phyloP scores from a whole-genome alignment of 345 rosid genomes.

The Acer yangbiense region DNA sequence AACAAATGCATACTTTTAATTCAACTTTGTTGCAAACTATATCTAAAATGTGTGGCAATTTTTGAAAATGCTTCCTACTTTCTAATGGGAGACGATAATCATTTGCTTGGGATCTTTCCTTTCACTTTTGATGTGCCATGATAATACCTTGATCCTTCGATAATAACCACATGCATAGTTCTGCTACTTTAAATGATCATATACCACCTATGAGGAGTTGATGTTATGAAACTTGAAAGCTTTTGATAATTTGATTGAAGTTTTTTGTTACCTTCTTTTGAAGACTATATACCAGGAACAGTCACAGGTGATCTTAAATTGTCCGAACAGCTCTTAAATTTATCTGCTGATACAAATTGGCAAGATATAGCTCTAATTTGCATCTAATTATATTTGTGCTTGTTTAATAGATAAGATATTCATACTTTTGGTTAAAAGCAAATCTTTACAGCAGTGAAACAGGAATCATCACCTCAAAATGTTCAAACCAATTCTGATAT shows the following conservation, averaged over 20 bases:
- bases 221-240: neutral
- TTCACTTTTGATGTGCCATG: neutral
- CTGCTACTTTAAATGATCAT: neutral
- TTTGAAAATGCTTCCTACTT: neutral
- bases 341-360: neutral
- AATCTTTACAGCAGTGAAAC: conserved; percentile 14
- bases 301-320: neutral
- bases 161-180: neutral
- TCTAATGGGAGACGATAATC: too few species aligned
- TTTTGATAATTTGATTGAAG: neutral
- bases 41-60: neutral
- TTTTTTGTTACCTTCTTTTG: neutral
- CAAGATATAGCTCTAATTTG: neutral
- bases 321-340: neutral
- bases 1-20: too few species aligned
- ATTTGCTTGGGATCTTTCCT: neutral
- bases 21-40: neutral
- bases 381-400: neutral
- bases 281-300: neutral
- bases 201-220: too few species aligned
- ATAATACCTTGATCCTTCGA: neutral
- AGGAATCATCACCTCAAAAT: conserved; percentile 17
- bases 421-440: neutral
- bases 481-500: neutral
- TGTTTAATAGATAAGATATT: neutral